Conservation (phyloP, 345 rosid genomes). For the Corchorus olitorius region DNA sequence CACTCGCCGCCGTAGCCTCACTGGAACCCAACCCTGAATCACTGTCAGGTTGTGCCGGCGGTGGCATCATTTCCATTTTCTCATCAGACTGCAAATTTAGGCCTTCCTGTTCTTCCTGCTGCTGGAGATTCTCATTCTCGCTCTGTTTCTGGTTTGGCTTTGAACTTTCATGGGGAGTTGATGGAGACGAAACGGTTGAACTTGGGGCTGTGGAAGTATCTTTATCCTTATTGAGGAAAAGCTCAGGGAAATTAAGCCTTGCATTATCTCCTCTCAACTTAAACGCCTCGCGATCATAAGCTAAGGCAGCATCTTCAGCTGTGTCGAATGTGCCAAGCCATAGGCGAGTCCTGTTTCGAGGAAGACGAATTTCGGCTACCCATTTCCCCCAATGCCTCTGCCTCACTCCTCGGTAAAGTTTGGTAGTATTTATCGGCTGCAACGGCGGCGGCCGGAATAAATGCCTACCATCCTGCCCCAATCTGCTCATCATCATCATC, state of each 20-base stretch:
- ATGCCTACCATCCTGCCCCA: constrained; percentile 65
- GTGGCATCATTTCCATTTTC: constrained; percentile 18
- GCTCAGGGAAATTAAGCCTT: constrained; percentile 86
- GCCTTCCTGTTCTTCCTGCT: constrained; percentile 27
- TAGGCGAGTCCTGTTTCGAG: constrained; percentile 85
- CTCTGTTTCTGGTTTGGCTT: constrained; percentile 26
- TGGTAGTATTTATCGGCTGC: constrained; percentile 75
- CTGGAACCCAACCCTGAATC: constrained; percentile 44
- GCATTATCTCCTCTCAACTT: constrained; percentile 87
- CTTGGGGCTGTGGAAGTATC: constrained; percentile 31
- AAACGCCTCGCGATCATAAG: constrained; percentile 89
- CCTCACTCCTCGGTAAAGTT: constrained; percentile 89
- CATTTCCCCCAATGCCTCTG: constrained; percentile 99
- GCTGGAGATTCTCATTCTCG: neutral
- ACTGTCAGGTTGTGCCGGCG: constrained; percentile 26
- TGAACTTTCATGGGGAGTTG: constrained; percentile 27
- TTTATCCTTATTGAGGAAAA: constrained; percentile 60
- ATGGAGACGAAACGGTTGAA: constrained; percentile 33
- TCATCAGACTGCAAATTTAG: constrained; percentile 19
- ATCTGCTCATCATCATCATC: constrained; percentile 71
- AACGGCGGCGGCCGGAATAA: constrained; percentile 46
- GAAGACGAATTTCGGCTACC: constrained; percentile 97
- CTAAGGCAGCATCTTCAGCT: constrained; percentile 91
- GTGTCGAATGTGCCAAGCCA: constrained; percentile 97
- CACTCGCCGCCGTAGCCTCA: constrained; percentile 30